A percentile compares a stretch with the other conserved stretches of the same genome.
Evolutionary conservation across 1,284 basidiomycete species (phyloP).

Genomic region (Leccinum olivaceoglutinosum): DNA sequence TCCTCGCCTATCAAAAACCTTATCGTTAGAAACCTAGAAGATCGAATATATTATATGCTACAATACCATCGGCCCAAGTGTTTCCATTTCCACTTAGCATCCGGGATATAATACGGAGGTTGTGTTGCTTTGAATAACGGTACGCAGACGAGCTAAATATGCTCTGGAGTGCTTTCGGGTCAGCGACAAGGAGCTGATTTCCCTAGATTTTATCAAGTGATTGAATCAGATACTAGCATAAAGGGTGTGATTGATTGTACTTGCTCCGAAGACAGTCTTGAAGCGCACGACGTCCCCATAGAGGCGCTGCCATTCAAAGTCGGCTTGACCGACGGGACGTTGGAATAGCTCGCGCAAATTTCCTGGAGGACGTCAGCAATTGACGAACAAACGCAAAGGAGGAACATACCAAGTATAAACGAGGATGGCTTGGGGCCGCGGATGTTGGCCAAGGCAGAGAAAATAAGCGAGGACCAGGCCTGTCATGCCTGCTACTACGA

Average conservation of each 20-base stretch:
- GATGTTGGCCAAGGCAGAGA: conserved; percentile 23
- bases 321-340: conserved; percentile 19
- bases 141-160: conserved; percentile 38
- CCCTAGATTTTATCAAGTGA: conserved; percentile 11
- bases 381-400: not conserved
- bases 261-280: conserved; percentile 24
- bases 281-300: conserved; percentile 29
- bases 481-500: conserved; percentile 2
- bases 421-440: conserved; percentile 30
- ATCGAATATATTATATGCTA: not conserved
- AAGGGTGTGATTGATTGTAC: not conserved
- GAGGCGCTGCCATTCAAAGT: conserved; percentile 28
- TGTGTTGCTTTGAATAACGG: conserved; percentile 33
- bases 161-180: conserved; percentile 39
- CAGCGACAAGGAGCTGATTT: conserved; percentile 27
- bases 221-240: not conserved
- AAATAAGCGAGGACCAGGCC: conserved; percentile 16
- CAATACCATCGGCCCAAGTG: conserved; percentile 37
- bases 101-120: conserved; percentile 27
- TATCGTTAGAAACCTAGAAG: not conserved
- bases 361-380: conserved; percentile 11
- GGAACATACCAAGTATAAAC: conserved; percentile 26
- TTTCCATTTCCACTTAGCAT: conserved; percentile 35
- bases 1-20: conserved; percentile 31
- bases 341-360: conserved; percentile 24